Evolutionary conservation across 2,329 filamentous ascomycete genomes (phyloP), one percentile per base, ranked within the genome.

Genomic region (Aspergillus floridensis): DNA sequence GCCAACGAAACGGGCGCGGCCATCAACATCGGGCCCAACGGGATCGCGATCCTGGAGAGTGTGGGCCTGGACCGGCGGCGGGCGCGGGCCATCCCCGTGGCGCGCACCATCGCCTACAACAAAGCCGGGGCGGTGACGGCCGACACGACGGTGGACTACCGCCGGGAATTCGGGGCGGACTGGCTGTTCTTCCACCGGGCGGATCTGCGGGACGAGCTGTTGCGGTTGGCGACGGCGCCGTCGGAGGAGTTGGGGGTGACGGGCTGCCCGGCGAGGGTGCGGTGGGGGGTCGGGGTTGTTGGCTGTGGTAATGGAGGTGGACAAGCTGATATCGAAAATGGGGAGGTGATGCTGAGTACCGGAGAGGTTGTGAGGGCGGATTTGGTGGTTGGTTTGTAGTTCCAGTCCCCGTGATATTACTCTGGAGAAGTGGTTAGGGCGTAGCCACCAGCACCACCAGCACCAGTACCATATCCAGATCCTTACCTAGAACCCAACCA

Each of bases 11-110:
- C 50, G 14, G 57, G 53, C 5, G 58, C 53, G 2, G 60, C 57
- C 24, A 60, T 62, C 57, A 59, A 59, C 41, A 47, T 60, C 4
- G 56, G 49, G 2, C 60, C 60, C 35, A 57, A 50, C 44, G 60
- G 38, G 6, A 47, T 57, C 12, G 31, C 31, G 19, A 57, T 62
- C n/a, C 44, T 60, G 5, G 46, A 60, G 10, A 38, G 55, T 8
- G 41, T 60, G 6, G 53, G 55, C 2, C 54, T 62, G 29, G 53
- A 57, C 31, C 53, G 26, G n/a, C 10, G 5, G 5, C 57, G 53
- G 14, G 57, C 57, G 1, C 26, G 31, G 7, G 52, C 52, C 4
- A 52, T 62, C 29, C 29, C 38, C 4, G 52, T 38, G 3, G 38
- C 38, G 11, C 21, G 49, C 21, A 29, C 47, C 1, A 32, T 62